Conservation (phyloP, 768 basidiomycete genomes). For the Psilocybe tampanensis region DNA sequence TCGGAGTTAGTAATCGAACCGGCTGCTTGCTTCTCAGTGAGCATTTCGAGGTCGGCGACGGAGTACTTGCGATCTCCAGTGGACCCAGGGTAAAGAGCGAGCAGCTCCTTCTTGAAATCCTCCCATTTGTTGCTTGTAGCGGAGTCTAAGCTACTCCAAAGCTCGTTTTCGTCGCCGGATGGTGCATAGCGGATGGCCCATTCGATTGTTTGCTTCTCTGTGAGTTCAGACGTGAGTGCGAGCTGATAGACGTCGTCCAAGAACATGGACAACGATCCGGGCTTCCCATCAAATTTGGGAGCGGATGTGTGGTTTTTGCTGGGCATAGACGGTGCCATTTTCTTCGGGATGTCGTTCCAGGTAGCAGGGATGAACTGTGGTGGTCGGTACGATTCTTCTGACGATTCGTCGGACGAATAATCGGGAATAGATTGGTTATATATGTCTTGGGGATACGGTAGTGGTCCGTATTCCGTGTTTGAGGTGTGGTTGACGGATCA, state of each 20-base stretch:
- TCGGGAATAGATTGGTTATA: neutral
- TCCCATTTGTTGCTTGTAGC: conserved; percentile 4
- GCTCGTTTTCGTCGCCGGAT: neutral
- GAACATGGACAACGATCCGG: neutral
- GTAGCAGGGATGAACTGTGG: neutral
- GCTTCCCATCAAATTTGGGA: conserved; percentile 14
- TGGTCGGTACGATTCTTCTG: neutral
- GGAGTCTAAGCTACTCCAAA: neutral
- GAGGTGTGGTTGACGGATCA: neutral
- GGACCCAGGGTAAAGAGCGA: conserved; percentile 6
- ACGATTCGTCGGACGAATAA: neutral
- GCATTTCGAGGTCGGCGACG: conserved; percentile 1
- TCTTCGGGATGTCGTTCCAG: neutral
- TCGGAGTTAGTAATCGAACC: conserved; percentile 1
- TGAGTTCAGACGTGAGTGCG: neutral
- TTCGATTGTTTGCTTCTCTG: conserved; percentile 4
- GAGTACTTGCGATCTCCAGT: conserved; percentile 5
- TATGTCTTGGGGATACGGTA: neutral
- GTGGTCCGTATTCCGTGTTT: neutral
- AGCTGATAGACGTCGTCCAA: conserved; percentile 9
- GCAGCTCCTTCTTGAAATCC: conserved; percentile 8
- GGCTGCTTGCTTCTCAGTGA: conserved; percentile 4
- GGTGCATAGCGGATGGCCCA: conserved; percentile 12
- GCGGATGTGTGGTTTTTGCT: conserved; percentile 8
- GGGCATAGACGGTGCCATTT: neutral